These are phyloP conservation scores for carrot (Daucus carota) DNA, from an alignment of 129 eudicot species.

Conservation along the genomic window DNA sequence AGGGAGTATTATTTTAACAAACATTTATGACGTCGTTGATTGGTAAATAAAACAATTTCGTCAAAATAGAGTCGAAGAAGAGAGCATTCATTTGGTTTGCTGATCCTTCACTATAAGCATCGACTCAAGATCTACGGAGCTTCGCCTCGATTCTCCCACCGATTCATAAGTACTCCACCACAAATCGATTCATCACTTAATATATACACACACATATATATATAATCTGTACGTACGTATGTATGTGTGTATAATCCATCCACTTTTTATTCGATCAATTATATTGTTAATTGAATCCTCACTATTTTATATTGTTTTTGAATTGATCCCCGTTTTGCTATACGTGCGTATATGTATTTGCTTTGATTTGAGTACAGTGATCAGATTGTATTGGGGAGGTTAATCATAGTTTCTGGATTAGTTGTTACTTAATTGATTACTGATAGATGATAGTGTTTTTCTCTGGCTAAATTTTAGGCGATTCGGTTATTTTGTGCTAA, in stretches of 20 bases:
- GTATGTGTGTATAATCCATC: background rate
- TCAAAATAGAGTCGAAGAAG: background rate
- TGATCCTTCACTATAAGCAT: background rate
- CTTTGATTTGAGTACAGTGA: background rate
- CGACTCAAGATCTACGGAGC: background rate
- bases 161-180: background rate
- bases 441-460: background rate
- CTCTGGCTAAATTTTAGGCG: background rate
- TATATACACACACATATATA: background rate
- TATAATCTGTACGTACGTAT: too few relatives aligned
- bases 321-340: background rate
- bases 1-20: too few relatives aligned
- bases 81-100: background rate
- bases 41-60: background rate
- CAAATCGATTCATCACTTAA: too few relatives aligned
- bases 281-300: background rate
- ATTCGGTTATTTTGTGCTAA: background rate
- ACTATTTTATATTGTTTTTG: background rate
- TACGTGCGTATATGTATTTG: too few relatives aligned
- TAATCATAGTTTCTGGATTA: background rate
- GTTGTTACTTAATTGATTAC: background rate
- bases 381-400: background rate
- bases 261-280: background rate
- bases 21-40: too few relatives aligned
- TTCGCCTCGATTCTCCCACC: background rate